These are phyloP conservation scores for Penicillium bialowiezense DNA, from an alignment of 495 filamentous ascomycete genomes.

Conservation along the genomic window DNA sequence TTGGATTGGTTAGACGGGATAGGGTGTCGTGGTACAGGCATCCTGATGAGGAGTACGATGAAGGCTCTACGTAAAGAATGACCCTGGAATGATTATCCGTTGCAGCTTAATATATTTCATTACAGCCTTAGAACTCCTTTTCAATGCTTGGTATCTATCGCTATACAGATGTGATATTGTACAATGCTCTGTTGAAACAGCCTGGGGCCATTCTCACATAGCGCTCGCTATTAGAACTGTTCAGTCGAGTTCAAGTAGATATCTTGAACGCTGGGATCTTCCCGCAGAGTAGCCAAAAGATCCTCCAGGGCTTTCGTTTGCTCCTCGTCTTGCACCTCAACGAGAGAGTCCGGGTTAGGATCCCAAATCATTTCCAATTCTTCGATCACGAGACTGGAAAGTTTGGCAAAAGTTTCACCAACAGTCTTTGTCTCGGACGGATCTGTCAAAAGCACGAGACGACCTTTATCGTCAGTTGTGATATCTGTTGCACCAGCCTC, in stretches of 20 bases:
- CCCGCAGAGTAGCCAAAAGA: conserved; percentile 39
- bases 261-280: conserved; percentile 63
- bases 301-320: conserved; percentile 54
- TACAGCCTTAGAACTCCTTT: conserved; percentile 10
- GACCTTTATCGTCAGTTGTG: conserved; percentile 64
- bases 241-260: conserved; percentile 60
- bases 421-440: conserved; percentile 65
- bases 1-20: conserved; percentile 64
- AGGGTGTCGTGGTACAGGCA: conserved; percentile 63
- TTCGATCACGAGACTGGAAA: conserved; percentile 60
- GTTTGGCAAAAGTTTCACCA: conserved; percentile 56
- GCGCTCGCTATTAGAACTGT: conserved; percentile 19
- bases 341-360: conserved; percentile 74
- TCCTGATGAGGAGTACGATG: conserved; percentile 83
- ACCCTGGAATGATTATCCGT: conserved; percentile 1
- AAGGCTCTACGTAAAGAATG: conserved; percentile 57
- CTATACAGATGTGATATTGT: conserved; percentile 22
- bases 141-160: conserved; percentile 18
- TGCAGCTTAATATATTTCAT: not conserved
- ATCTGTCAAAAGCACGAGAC: conserved; percentile 72
- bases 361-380: conserved; percentile 81
- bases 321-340: conserved; percentile 49
- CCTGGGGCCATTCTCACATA: not conserved
- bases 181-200: conserved; percentile 10
- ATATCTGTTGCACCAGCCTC: conserved; percentile 85